These are phyloP conservation scores for Phyllosticta ampelicida DNA, from an alignment of 2,329 filamentous ascomycete genomes.

Conservation along the genomic window DNA sequence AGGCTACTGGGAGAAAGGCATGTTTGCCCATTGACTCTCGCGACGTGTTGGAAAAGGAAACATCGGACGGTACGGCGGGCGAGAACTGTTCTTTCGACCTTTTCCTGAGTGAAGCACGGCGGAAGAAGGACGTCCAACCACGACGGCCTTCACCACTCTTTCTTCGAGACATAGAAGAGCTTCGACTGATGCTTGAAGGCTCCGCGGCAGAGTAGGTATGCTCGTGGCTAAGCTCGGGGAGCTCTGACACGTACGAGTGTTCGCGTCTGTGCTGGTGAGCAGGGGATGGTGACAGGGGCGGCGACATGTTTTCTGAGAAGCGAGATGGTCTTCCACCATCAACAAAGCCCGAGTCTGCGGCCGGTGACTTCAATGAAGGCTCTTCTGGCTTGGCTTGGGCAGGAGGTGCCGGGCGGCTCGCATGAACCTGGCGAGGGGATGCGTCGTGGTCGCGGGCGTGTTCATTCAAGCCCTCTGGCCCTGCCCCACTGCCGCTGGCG, in stretches of 20 bases:
- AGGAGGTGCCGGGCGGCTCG: background rate
- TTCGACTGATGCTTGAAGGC: slow-evolving; percentile 29
- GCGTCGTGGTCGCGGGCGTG: background rate
- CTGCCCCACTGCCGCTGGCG: background rate
- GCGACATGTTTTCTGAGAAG: slow-evolving; percentile 11
- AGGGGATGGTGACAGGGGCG: slow-evolving; percentile 17
- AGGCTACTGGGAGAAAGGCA: slow-evolving; percentile 38
- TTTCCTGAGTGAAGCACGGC: slow-evolving; percentile 55
- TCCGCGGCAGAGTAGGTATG: slow-evolving; percentile 20
- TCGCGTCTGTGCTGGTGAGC: slow-evolving; percentile 36
- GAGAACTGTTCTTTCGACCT: slow-evolving; percentile 37
- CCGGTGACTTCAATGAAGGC: background rate
- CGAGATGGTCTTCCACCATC: background rate
- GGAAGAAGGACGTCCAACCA: slow-evolving; percentile 22
- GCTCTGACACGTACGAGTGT: slow-evolving; percentile 43
- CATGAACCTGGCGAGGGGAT: background rate
- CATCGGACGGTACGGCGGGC: slow-evolving; percentile 51
- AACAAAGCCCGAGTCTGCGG: background rate
- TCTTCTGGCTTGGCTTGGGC: background rate
- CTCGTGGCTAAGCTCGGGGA: slow-evolving; percentile 38
- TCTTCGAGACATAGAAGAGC: slow-evolving; percentile 12
- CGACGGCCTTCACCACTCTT: slow-evolving; percentile 27
- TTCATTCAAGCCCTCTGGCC: background rate
- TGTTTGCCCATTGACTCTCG: slow-evolving; percentile 68
- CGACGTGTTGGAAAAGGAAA: slow-evolving; percentile 72